Evolutionary conservation across 192 early-diverging fungal genomes (phyloP).

Genomic region (Coemansia sp.): DNA sequence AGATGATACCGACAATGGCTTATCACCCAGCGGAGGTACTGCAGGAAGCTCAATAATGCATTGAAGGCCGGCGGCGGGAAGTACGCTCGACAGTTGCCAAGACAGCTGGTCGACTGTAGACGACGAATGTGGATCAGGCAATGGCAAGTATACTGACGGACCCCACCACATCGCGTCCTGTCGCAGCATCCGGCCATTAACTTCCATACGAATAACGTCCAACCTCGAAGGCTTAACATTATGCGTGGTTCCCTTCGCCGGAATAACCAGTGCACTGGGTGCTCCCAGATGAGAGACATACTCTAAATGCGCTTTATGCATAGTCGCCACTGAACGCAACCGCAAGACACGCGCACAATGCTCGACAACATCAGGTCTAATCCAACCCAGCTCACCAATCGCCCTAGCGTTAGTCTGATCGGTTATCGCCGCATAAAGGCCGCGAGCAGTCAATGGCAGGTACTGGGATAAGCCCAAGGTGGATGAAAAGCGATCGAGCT

Average conservation of each 20-base stretch:
- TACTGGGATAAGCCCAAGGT: conserved; percentile 22
- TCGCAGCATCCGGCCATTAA: conserved; percentile 7
- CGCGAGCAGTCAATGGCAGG: conserved; percentile 19
- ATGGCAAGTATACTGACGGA: conserved; percentile 15
- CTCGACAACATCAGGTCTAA: conserved; percentile 38
- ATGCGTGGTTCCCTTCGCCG: not conserved
- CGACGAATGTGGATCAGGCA: not conserved
- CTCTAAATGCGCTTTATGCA: conserved; percentile 30
- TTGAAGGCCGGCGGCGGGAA: conserved; percentile 41
- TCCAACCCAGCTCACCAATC: conserved; percentile 14
- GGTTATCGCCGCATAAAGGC: conserved; percentile 15
- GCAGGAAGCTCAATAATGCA: conserved; percentile 31
- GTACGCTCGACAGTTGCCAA: not conserved
- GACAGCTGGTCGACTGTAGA: not conserved
- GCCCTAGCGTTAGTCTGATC: conserved; percentile 4
- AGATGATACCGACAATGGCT: conserved; percentile 16
- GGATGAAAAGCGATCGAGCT: conserved; percentile 23
- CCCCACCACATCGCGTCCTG: conserved; percentile 40
- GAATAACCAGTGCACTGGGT: not conserved
- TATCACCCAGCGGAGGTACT: not conserved
- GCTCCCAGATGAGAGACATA: conserved; percentile 10
- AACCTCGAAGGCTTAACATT: conserved; percentile 10
- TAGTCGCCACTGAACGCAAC: conserved; percentile 11
- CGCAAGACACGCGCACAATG: conserved; percentile 35
- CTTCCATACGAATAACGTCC: conserved; percentile 21